Percentiles rank a stretch among this genome's conserved stretches.
These are phyloP conservation scores for Talaromyces verruculosus DNA, from an alignment of 2,329 filamentous ascomycete genomes.

Conservation along the genomic window DNA sequence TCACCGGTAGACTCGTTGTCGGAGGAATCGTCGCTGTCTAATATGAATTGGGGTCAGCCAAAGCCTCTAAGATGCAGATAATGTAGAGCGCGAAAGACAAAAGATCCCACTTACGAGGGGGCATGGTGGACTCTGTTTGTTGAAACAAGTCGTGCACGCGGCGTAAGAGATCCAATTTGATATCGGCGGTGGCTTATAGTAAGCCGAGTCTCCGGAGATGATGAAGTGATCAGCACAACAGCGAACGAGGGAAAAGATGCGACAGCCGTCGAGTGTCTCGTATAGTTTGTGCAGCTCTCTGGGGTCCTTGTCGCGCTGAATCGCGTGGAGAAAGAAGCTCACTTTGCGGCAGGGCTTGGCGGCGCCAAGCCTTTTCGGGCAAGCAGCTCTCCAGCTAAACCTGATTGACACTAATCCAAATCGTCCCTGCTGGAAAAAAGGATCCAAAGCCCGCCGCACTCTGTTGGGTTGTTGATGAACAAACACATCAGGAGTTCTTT, in stretches of 20 bases:
- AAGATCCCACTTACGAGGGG: slow-evolving; percentile 38
- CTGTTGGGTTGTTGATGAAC: background rate
- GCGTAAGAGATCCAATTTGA: slow-evolving; percentile 20
- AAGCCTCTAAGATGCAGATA: background rate
- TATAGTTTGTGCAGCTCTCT: background rate
- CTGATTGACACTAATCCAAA: slow-evolving; percentile 23
- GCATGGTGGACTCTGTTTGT: slow-evolving; percentile 34
- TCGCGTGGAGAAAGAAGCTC: slow-evolving; percentile 30
- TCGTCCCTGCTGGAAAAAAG: background rate
- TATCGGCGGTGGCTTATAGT: background rate
- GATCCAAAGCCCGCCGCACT: slow-evolving; percentile 21
- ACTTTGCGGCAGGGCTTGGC: slow-evolving; percentile 10
- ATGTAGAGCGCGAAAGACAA: slow-evolving; percentile 21
- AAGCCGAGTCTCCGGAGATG: background rate
- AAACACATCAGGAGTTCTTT: slow-evolving; percentile 1
- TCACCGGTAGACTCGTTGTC: slow-evolving; percentile 40
- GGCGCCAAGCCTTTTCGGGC: slow-evolving; percentile 38
- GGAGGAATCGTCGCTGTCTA: slow-evolving; percentile 36
- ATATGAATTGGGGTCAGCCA: slow-evolving; percentile 5
- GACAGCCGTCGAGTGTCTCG: background rate
- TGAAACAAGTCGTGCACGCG: slow-evolving; percentile 13
- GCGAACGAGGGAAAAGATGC: background rate
- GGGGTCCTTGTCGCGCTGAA: slow-evolving; percentile 13
- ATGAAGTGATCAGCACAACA: background rate
- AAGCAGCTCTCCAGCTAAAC: slow-evolving; percentile 39